These are phyloP conservation scores for Picea abies DNA, from an alignment of 83 land plant species.

Conservation along the genomic window DNA sequence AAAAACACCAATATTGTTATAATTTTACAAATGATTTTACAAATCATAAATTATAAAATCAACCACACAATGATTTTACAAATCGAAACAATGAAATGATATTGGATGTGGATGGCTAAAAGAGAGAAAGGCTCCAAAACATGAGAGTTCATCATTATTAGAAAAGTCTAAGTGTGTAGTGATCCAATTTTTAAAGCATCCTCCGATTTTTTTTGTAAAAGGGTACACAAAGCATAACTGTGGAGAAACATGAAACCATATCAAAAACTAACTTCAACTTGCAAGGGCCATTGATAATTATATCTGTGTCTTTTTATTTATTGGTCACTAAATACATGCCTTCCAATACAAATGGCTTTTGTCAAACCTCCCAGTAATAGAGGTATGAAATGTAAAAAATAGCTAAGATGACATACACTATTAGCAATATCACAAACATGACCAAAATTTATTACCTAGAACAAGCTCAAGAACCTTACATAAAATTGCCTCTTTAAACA, in stretches of 20 bases:
- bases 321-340: slow-evolving; percentile 95
- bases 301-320: slow-evolving; percentile 71
- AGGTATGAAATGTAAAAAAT: not conserved
- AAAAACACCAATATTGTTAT: too few species aligned
- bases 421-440: too few species aligned
- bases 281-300: slow-evolving; percentile 77
- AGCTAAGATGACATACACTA: too few species aligned
- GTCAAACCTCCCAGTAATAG: slow-evolving; percentile 68
- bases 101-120: not conserved
- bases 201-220: not conserved
- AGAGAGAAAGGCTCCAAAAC: not conserved
- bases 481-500: slow-evolving; percentile 84
- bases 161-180: not conserved
- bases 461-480: slow-evolving; percentile 86
- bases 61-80: not conserved
- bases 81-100: not conserved
- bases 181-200: not conserved
- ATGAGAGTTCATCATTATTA: not conserved
- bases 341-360: slow-evolving; percentile 89
- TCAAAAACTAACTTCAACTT: slow-evolving; percentile 89
- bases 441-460: slow-evolving; percentile 45
- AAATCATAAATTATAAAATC: not conserved
- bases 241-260: slow-evolving; percentile 20
- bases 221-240: not conserved
- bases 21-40: too few species aligned